Percentiles rank a stretch among this genome's conserved stretches.
Conservation (phyloP, 345 rosid genomes). For the Rhodomyrtus tomentosa region DNA sequence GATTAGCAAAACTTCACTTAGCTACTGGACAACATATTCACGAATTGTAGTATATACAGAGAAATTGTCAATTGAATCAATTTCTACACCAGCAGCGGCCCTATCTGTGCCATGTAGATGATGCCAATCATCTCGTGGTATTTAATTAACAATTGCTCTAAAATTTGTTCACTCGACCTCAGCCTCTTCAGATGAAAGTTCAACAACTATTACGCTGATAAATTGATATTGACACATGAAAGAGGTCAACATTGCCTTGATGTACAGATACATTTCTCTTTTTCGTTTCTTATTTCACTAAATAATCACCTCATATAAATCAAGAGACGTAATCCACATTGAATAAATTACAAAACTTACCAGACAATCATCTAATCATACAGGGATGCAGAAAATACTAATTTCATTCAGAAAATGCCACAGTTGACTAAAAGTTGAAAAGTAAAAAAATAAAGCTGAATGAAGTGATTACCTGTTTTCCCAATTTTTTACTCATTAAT, state of each 20-base stretch:
- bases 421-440: neutral
- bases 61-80: neutral
- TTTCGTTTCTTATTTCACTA: neutral
- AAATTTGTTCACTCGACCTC: neutral
- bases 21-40: neutral
- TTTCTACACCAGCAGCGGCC: neutral
- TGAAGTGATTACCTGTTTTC: constrained; percentile 46
- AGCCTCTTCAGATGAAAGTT: neutral
- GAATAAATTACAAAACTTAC: neutral
- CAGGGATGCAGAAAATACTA: neutral
- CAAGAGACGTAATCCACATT: neutral
- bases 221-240: neutral
- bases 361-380: neutral
- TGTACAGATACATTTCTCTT: neutral
- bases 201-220: neutral
- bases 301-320: neutral
- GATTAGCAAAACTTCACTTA: neutral
- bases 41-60: neutral
- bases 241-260: neutral
- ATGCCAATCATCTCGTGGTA: neutral
- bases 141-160: neutral
- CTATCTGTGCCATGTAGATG: neutral
- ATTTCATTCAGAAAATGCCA: neutral
- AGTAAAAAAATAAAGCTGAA: neutral
- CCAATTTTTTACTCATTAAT: constrained; percentile 34